Conservation (phyloP, 2,329 filamentous ascomycete species). For the Phialemoniopsis sp. region DNA sequence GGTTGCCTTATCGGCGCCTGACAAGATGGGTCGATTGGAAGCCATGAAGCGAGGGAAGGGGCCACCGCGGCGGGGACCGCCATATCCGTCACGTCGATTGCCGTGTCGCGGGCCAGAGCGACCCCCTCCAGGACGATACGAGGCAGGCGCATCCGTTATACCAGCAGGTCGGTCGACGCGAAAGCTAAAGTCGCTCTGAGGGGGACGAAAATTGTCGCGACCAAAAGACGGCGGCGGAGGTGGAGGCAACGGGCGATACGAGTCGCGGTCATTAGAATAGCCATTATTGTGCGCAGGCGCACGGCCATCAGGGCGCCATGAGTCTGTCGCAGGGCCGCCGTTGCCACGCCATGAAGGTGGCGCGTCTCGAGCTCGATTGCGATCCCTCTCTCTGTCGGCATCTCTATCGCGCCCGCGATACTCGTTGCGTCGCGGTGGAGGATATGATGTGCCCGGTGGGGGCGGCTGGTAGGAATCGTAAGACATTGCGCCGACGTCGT, state of each 20-base stretch:
- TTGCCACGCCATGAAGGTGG: too few relatives aligned
- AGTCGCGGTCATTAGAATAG: background rate
- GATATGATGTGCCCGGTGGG: background rate
- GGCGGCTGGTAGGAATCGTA: conserved; percentile 1
- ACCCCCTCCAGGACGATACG: background rate
- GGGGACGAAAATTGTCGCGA: conserved; percentile 20
- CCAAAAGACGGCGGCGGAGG: conserved; percentile 1
- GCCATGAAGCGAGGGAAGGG: conserved; percentile 26
- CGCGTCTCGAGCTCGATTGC: background rate
- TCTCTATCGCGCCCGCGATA: background rate
- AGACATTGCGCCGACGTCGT: background rate
- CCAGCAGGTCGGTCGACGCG: conserved; percentile 47
- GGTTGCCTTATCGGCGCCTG: conserved; percentile 26
- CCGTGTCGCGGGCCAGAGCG: conserved; percentile 3
- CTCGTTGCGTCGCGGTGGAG: background rate
- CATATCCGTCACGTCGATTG: background rate
- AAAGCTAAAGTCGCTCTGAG: conserved; percentile 52
- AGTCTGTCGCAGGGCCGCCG: too few relatives aligned
- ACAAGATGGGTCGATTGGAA: conserved; percentile 46
- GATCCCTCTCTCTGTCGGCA: background rate
- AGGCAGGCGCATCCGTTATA: conserved; percentile 27
- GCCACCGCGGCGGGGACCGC: background rate
- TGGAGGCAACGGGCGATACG: background rate
- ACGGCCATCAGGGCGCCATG: background rate
- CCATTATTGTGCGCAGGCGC: too few relatives aligned